Percentiles rank a stretch among this genome's conserved stretches.
phyloP scores from a whole-genome alignment of 768 basidiomycete species.

The Tylopilus sp. region DNA sequence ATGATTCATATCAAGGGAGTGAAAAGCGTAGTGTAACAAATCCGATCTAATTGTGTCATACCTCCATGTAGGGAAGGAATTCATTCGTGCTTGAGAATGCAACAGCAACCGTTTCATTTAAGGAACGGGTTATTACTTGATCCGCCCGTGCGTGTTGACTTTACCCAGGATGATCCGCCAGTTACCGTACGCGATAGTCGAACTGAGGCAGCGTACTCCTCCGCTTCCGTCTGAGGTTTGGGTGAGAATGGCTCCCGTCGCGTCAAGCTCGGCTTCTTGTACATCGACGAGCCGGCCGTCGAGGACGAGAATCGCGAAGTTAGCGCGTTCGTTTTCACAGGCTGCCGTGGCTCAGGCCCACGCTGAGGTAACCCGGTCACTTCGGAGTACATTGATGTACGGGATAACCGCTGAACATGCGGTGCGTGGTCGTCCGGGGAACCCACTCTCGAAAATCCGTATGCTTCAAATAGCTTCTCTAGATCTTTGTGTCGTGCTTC shows the following conservation, averaged over 20 bases:
- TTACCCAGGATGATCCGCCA: constrained; percentile 41
- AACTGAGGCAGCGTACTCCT: constrained; percentile 53
- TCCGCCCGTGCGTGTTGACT: constrained; percentile 42
- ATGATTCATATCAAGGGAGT: not conserved
- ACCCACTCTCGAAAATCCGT: constrained; percentile 43
- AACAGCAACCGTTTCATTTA: constrained; percentile 29
- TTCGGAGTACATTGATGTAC: constrained; percentile 64
- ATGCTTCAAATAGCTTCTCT: constrained; percentile 48
- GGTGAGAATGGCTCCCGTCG: constrained; percentile 26
- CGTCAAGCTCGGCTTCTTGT: constrained; percentile 29
- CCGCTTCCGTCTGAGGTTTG: constrained; percentile 50
- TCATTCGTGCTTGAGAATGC: constrained; percentile 7
- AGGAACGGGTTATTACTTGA: constrained; percentile 58
- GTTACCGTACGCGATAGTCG: constrained; percentile 30
- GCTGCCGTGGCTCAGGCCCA: constrained; percentile 71
- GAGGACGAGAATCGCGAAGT: constrained; percentile 49
- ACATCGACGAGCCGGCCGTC: constrained; percentile 38
- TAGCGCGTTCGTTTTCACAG: constrained; percentile 48
- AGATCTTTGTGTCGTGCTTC: constrained; percentile 48
- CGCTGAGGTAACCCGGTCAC: constrained; percentile 59
- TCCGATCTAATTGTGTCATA: constrained; percentile 17
- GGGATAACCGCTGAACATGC: constrained; percentile 37
- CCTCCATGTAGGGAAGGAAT: constrained; percentile 26
- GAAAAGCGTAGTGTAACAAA: constrained; percentile 5
- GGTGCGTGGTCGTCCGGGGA: constrained; percentile 31